Base-by-base conservation (phyloP, 306 rosid genomes). In the Lotus japonicus region DNA sequence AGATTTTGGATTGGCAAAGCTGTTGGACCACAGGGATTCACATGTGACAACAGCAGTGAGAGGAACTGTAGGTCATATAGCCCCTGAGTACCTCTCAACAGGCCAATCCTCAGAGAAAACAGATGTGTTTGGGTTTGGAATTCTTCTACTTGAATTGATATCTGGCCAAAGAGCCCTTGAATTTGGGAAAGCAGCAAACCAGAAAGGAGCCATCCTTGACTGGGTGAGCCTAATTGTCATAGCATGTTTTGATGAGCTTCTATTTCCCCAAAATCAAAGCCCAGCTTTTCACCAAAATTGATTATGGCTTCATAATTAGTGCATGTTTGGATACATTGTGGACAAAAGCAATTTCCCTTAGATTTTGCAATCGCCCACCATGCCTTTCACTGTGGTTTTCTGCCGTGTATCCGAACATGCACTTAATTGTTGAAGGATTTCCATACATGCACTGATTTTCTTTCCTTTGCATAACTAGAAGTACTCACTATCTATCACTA, bases 51-150 rank as follows among this genome's bases (percentile, higher is more conserved):
- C 99, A 9, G 99, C 99, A 0, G 99, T 95, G 39, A 86, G 99
- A 78, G 99, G 99, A 9, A 95, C 99, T 1, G 99, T 95, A 11
- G 99, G 99, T 6, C 99, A 95, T 65, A 95, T 95, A 73, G 99
- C 99, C 12, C 99, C 99, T 0, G 99, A 95, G 76, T 95, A 95
- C 76, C 92, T 95, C 61, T 90, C 99, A 53, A 95, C 99, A 11
- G 99, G 99, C 7, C 99, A 95, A 50, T 95, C 97, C 72, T 95
- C 99, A 10, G 97, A 95, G 85, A 95, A 95, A 74, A 90, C 99
- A 12, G 99, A 95, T 78, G 99, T 95, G 5, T 95, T 95, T 43
- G 99, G 97, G 31, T 95, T 90, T 70, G 99, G 99, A 21, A 90
- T 95, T 67, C 96, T 95, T 43, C 79, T 95, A 1, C 97, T 95